Evolutionary conservation across 139 green algal species (phyloP), one percentile per base, ranked within the genome.

Genomic region (Ettlia oleoabundans): DNA sequence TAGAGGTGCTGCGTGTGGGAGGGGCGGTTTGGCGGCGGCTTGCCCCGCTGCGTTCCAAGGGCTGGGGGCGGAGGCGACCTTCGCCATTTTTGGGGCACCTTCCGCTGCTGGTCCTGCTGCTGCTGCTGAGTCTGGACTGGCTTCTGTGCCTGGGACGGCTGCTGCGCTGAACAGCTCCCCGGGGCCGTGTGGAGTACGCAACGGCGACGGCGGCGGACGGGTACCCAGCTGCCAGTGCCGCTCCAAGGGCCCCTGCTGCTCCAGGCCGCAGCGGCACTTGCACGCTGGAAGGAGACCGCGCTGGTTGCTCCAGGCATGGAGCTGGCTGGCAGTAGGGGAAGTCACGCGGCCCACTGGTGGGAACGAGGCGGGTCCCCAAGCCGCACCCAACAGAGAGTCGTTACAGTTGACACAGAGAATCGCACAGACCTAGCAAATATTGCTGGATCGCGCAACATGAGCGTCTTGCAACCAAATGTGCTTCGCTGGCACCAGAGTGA

Each of bases 1-100:
- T 88, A 88, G 8, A 85, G 53, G 0, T 64, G 41, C 73, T 65
- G 76, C 24, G 68, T 81, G 75, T 61, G 75, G 22, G 37, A 61
- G 58, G 75, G 15, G 26, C 13, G 26, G 35, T 35, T 52, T 0
- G 53, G 32, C 32, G 47, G 47, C 33, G 47, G 73, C 52, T 35
- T 22, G 8, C 30, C 37, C 33, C 24, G 35, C 66, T 51, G 66
- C 22, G 67, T 35, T 7, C 18, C 35, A 13, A 42, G 38, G 6
- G 55, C 38, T 13, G 75, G 58, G 35, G 73, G 73, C 32, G 73
- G 35, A 24, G 35, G 69, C n/a, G n/a, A 53, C 35, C 24, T 30
- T 5, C 37, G 52, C 35, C 22, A 24, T 28, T 13, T n/a, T n/a
- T n/a, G n/a, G n/a, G n/a, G 52, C 73, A 32, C 26, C 71, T 18